Conservation (phyloP, 768 basidiomycete genomes). For the Psilocybe azurescens region DNA sequence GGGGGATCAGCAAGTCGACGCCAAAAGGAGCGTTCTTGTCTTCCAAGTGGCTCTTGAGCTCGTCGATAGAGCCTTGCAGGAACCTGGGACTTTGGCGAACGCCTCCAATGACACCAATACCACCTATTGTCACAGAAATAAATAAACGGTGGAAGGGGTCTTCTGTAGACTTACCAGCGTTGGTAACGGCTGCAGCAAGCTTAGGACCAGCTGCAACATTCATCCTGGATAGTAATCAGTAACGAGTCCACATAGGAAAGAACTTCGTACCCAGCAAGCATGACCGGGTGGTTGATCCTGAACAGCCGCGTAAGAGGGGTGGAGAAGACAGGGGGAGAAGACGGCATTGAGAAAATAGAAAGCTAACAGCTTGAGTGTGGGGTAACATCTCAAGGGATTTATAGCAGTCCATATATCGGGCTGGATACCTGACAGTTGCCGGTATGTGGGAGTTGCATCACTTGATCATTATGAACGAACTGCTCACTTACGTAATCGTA, state of each 20-base stretch:
- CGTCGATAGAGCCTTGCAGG: constrained; percentile 68
- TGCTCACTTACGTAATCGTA: constrained; percentile 20
- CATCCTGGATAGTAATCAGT: constrained; percentile 53
- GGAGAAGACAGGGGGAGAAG: constrained; percentile 66
- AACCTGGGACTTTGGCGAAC: constrained; percentile 74
- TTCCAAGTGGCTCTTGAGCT: constrained; percentile 76
- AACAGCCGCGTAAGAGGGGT: constrained; percentile 81
- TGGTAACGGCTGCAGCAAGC: constrained; percentile 90
- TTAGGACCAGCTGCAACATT: constrained; percentile 87
- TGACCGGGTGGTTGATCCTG: constrained; percentile 81
- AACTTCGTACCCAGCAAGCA: constrained; percentile 68
- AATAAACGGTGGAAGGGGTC: neutral
- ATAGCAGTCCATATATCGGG: constrained; percentile 12
- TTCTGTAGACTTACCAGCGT: constrained; percentile 57
- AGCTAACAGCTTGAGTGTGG: constrained; percentile 13
- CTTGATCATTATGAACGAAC: neutral
- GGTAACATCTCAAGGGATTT: constrained; percentile 1
- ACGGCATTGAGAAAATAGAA: constrained; percentile 55
- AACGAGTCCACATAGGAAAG: neutral
- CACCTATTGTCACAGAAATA: constrained; percentile 42
- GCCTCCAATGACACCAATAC: constrained; percentile 90
- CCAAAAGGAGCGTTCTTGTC: constrained; percentile 81
- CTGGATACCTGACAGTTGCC: constrained; percentile 15
- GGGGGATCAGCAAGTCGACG: constrained; percentile 84
- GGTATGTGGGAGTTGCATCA: constrained; percentile 8